phyloP scores from a whole-genome alignment of 2,329 filamentous ascomycete species.

The Botrytis paeoniae region DNA sequence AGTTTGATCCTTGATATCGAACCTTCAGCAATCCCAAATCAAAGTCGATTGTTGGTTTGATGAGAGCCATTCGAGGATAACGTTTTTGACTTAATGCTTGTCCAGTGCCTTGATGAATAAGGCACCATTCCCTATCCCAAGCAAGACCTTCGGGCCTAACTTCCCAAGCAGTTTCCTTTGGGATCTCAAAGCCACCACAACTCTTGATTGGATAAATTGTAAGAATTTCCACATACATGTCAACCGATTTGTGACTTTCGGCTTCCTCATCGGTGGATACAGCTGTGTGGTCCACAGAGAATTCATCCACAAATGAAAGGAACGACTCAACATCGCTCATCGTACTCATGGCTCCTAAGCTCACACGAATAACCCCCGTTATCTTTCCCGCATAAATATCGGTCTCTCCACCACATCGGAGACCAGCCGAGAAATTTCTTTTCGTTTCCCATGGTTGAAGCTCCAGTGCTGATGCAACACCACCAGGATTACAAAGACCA shows the following conservation, averaged over 20 bases:
- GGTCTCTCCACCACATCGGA: slow-evolving; percentile 78
- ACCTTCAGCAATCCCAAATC: slow-evolving; percentile 63
- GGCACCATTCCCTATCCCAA: slow-evolving; percentile 97
- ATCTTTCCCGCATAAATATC: slow-evolving; percentile 82
- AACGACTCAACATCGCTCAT: slow-evolving; percentile 70
- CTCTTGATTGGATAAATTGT: slow-evolving; percentile 92
- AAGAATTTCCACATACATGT: slow-evolving; percentile 58
- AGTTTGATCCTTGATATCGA: slow-evolving; percentile 43
- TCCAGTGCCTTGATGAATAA: slow-evolving; percentile 82
- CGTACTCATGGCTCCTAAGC: slow-evolving; percentile 88
- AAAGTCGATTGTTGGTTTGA: slow-evolving; percentile 74
- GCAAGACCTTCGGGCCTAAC: slow-evolving; percentile 77
- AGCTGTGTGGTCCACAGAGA: slow-evolving; percentile 43
- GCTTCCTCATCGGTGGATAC: not conserved
- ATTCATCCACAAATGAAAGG: slow-evolving; percentile 67
- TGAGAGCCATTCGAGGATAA: slow-evolving; percentile 81
- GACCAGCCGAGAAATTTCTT: slow-evolving; percentile 78
- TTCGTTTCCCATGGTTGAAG: slow-evolving; percentile 79
- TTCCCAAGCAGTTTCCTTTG: slow-evolving; percentile 65
- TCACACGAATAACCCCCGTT: slow-evolving; percentile 81
- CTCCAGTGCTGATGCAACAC: slow-evolving; percentile 69
- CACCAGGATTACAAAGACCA: slow-evolving; percentile 88
- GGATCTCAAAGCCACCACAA: slow-evolving; percentile 75
- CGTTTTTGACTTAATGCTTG: slow-evolving; percentile 85
- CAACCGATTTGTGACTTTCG: not conserved